A percentile compares a stretch with the other conserved stretches of the same genome.
These are phyloP conservation scores for Pichia pseudocactophila DNA, from an alignment of 805 yeast species.

Conservation along the genomic window DNA sequence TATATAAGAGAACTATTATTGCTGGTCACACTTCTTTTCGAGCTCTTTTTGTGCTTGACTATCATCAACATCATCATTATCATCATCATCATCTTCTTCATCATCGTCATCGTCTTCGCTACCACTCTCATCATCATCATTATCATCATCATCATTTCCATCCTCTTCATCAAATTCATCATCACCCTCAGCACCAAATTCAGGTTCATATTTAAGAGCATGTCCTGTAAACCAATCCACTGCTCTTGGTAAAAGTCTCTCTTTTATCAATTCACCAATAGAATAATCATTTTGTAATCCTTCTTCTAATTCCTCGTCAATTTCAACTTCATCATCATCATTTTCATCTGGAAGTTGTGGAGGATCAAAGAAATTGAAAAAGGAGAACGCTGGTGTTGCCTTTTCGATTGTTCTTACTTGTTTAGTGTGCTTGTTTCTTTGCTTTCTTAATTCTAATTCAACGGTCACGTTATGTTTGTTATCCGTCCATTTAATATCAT, in stretches of 20 bases:
- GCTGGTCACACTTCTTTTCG: conserved; percentile 59
- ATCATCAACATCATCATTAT: conserved; percentile 31
- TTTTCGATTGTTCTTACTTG: conserved; percentile 95
- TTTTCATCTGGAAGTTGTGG: conserved; percentile 58
- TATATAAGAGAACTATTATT: conserved; percentile 23
- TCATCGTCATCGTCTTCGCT: conserved; percentile 56
- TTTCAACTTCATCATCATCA: conserved; percentile 44
- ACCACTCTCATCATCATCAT: conserved; percentile 52
- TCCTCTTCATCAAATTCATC: conserved; percentile 44
- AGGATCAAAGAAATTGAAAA: conserved; percentile 92
- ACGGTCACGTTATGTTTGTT: conserved; percentile 80
- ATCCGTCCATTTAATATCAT: conserved; percentile 73
- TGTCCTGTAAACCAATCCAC: conserved; percentile 98
- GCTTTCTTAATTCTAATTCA: conserved; percentile 86
- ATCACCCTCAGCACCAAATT: conserved; percentile 48
- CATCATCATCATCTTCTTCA: conserved; percentile 48
- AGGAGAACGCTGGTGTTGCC: conserved; percentile 87
- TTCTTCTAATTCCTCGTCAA: conserved; percentile 67
- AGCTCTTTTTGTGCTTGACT: conserved; percentile 11
- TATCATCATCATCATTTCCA: conserved; percentile 53
- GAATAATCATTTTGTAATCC: conserved; percentile 88
- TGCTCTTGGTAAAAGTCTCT: conserved; percentile 91
- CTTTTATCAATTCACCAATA: conserved; percentile 93
- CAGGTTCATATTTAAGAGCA: conserved; percentile 75
- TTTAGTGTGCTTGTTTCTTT: conserved; percentile 92